These are phyloP conservation scores for Neostapfia colusana DNA, from an alignment of 176 grass and related monocot species.

Conservation along the genomic window DNA sequence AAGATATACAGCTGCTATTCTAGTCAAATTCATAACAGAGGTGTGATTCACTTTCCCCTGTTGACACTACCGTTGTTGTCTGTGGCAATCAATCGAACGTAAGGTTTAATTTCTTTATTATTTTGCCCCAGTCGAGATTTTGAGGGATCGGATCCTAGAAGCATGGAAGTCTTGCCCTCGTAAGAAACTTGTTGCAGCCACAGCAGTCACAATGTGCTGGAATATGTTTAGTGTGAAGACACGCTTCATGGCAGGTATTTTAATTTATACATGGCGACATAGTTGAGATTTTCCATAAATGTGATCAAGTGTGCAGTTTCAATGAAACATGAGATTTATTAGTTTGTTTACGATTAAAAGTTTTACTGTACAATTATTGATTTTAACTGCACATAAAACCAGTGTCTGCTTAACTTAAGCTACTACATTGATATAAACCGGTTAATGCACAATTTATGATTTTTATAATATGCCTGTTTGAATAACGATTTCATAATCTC, in stretches of 20 bases:
- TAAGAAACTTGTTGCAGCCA: slow-evolving; percentile 77
- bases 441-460: background rate
- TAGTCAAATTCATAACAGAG: slow-evolving; percentile 65
- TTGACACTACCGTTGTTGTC: background rate
- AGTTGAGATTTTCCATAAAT: background rate
- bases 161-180: slow-evolving; percentile 78
- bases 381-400: background rate
- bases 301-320: background rate
- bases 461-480: background rate
- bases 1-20: slow-evolving; percentile 75
- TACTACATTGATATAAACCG: background rate
- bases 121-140: slow-evolving; percentile 51
- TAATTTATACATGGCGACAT: background rate
- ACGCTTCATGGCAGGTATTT: slow-evolving; percentile 69
- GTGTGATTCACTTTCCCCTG: slow-evolving; percentile 37
- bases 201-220: slow-evolving; percentile 75
- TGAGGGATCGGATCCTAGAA: slow-evolving; percentile 44
- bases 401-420: background rate
- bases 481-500: background rate
- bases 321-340: background rate
- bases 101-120: background rate
- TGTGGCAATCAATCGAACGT: background rate
- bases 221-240: slow-evolving; percentile 82
- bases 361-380: background rate
- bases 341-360: background rate